Percentiles rank a stretch among this genome's conserved stretches.
Conservation (phyloP, 2,329 filamentous ascomycete genomes). For the Apiospora kogelbergensis region DNA sequence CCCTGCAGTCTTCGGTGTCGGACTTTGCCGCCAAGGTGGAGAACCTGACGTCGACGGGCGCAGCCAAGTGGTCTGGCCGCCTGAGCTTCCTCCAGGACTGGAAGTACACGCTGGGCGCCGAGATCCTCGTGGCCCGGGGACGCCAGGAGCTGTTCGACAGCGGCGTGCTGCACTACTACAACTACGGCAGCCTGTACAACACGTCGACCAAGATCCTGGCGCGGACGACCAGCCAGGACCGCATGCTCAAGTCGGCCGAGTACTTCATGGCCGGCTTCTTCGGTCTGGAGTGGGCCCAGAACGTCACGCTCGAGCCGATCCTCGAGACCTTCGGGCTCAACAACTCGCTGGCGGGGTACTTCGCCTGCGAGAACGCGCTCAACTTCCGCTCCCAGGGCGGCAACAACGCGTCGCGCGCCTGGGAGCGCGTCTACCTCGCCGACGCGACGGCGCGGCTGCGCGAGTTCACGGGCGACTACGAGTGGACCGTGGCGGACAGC, state of each 20-base stretch:
- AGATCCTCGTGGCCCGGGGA: constrained; percentile 72
- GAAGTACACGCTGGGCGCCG: constrained; percentile 67
- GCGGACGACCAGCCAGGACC: constrained; percentile 72
- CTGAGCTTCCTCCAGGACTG: constrained; percentile 69
- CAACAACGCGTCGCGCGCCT: constrained; percentile 54
- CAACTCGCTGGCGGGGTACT: constrained; percentile 68
- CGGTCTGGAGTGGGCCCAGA: constrained; percentile 68
- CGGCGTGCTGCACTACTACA: constrained; percentile 68
- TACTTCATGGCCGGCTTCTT: constrained; percentile 81
- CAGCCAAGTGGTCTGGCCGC: constrained; percentile 54
- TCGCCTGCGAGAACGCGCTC: constrained; percentile 64
- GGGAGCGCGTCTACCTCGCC: constrained; percentile 62
- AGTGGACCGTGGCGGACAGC: constrained; percentile 64
- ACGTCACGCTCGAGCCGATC: constrained; percentile 70
- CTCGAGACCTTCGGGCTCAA: constrained; percentile 66
- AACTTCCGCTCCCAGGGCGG: constrained; percentile 46
- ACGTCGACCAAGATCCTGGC: constrained; percentile 71
- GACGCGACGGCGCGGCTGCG: constrained; percentile 60
- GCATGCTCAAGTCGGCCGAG: constrained; percentile 76
- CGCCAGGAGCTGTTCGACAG: constrained; percentile 73
- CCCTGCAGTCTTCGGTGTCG: constrained; percentile 55
- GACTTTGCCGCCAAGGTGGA: constrained; percentile 57
- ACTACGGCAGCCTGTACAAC: constrained; percentile 71
- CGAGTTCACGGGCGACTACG: constrained; percentile 52
- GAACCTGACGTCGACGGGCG: constrained; percentile 21